These are phyloP conservation scores for Royoungia palumana DNA, from an alignment of 768 basidiomycete species.

Conservation along the genomic window DNA sequence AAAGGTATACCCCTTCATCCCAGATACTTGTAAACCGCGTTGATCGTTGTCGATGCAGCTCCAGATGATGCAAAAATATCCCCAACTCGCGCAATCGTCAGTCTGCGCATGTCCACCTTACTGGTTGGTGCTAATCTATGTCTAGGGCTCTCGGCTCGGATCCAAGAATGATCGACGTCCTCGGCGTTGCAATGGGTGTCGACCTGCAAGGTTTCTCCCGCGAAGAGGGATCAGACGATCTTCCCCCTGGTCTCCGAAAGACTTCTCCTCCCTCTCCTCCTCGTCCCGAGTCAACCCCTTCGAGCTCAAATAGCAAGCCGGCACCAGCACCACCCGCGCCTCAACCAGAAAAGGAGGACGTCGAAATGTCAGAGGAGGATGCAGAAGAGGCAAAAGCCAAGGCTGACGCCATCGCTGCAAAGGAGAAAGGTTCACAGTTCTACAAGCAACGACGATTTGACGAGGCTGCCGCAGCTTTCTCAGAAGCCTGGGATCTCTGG, in stretches of 20 bases:
- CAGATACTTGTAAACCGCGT: not conserved
- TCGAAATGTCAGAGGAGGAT: slow-evolving; percentile 63
- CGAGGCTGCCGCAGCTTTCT: slow-evolving; percentile 70
- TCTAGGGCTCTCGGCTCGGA: slow-evolving; percentile 59
- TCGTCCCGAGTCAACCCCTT: slow-evolving; percentile 33
- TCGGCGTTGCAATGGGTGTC: slow-evolving; percentile 90
- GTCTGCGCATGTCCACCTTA: slow-evolving; percentile 10
- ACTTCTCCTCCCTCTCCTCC: slow-evolving; percentile 26
- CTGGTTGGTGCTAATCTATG: slow-evolving; percentile 3
- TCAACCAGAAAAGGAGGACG: slow-evolving; percentile 50
- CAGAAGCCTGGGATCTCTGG: slow-evolving; percentile 89
- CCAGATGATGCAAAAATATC: slow-evolving; percentile 65
- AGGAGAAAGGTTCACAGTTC: slow-evolving; percentile 71
- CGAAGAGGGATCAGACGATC: slow-evolving; percentile 79
- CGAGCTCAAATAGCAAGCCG: slow-evolving; percentile 40
- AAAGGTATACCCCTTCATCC: slow-evolving; percentile 39
- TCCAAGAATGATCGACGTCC: slow-evolving; percentile 89
- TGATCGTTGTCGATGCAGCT: slow-evolving; percentile 39
- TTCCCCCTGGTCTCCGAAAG: slow-evolving; percentile 56
- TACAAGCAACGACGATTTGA: slow-evolving; percentile 88
- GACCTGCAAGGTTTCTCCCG: slow-evolving; percentile 86
- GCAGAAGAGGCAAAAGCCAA: slow-evolving; percentile 70
- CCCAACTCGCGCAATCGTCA: slow-evolving; percentile 56
- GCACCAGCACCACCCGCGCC: slow-evolving; percentile 39
- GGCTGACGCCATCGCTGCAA: slow-evolving; percentile 74